A percentile compares a stretch with the other conserved stretches of the same genome.
Conservation (phyloP, 2,329 filamentous ascomycete genomes). For the Penicillium brevicompactum region DNA sequence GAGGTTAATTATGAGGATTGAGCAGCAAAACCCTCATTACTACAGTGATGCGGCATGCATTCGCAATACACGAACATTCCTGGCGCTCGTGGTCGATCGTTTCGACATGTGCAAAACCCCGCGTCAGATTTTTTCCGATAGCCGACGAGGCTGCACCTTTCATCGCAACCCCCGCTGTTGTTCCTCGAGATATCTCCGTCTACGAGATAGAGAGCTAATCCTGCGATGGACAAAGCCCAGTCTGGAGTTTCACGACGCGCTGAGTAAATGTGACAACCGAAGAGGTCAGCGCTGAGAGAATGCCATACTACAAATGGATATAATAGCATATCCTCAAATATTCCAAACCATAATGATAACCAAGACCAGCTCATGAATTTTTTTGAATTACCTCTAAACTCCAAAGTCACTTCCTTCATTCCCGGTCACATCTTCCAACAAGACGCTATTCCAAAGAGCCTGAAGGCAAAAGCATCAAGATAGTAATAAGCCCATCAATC, state of each 20-base stretch:
- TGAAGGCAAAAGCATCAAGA: not conserved
- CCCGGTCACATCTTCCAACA: not conserved
- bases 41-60: not conserved
- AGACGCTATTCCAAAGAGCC: not conserved
- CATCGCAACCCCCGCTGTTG: not conserved
- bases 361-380: conserved; percentile 3
- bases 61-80: not conserved
- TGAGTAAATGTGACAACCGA: not conserved
- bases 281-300: not conserved
- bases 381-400: not conserved
- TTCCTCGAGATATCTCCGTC: not conserved
- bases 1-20: conserved; percentile 55
- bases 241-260: not conserved
- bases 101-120: not conserved
- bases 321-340: not conserved
- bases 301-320: not conserved
- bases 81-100: not conserved
- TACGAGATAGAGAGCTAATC: not conserved
- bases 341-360: conserved; percentile 1
- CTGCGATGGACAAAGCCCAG: not conserved
- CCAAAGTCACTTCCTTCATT: not conserved
- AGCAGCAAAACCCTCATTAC: conserved; percentile 13
- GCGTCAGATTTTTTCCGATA: not conserved
- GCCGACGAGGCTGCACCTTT: not conserved
- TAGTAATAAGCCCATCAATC: conserved; percentile 23